These are phyloP conservation scores for Marsdenia floribunda DNA, from an alignment of 257 asterid species.

Conservation along the genomic window DNA sequence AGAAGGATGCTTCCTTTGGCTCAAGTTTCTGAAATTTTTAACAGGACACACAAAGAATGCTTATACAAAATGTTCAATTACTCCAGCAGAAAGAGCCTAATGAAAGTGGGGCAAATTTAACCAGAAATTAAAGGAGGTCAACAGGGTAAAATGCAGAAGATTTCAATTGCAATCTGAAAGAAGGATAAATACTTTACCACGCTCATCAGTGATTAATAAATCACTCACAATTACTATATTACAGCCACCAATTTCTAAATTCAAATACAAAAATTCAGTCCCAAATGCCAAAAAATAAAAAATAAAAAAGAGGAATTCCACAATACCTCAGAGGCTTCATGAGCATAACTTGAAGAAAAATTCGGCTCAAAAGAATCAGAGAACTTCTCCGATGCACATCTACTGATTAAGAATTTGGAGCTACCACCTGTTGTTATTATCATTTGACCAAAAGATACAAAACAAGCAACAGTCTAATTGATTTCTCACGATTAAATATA, in stretches of 20 bases:
- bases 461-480: background rate
- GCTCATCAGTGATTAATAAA: background rate
- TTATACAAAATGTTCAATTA: background rate
- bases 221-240: background rate
- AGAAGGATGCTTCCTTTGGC: slow-evolving; percentile 28
- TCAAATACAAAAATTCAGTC: background rate
- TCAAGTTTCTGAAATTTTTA: slow-evolving; percentile 26
- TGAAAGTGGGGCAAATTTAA: background rate
- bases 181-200: too few relatives aligned
- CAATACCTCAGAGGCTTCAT: slow-evolving; percentile 38
- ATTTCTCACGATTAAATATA: background rate
- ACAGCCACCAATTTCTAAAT: background rate
- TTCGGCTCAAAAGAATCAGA: slow-evolving; percentile 25
- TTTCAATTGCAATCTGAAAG: background rate
- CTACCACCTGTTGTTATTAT: slow-evolving; percentile 31
- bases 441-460: background rate
- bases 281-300: background rate
- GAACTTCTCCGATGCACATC: slow-evolving; percentile 32
- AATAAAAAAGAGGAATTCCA: background rate
- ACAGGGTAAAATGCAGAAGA: background rate
- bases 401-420: slow-evolving; percentile 28
- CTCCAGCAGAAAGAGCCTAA: background rate
- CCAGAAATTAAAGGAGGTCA: background rate
- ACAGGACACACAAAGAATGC: background rate
- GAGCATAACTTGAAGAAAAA: slow-evolving; percentile 25